Percentiles rank a stretch among this genome's conserved stretches.
These are phyloP conservation scores for Cyphellophora europaea DNA, from an alignment of 2,329 filamentous ascomycete genomes.

Conservation along the genomic window DNA sequence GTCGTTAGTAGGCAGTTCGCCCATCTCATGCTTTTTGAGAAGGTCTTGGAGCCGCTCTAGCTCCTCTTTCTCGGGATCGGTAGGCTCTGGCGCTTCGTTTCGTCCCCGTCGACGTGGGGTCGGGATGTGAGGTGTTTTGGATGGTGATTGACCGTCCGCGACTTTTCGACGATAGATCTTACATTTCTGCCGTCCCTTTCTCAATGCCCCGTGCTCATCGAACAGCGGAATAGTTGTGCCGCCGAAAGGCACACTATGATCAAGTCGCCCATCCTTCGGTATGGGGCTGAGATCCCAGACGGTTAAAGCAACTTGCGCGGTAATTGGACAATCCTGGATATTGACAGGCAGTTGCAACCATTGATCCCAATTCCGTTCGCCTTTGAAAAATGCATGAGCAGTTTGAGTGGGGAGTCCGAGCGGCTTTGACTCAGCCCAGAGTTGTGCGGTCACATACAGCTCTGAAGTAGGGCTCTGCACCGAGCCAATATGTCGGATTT, in stretches of 20 bases:
- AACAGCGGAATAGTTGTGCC: conserved; percentile 91
- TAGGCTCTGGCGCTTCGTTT: conserved; percentile 34
- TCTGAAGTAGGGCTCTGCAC: conserved; percentile 72
- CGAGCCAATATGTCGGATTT: conserved; percentile 79
- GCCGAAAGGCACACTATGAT: conserved; percentile 82
- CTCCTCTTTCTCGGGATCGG: conserved; percentile 68
- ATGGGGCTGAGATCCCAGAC: conserved; percentile 88
- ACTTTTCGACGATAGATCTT: conserved; percentile 69
- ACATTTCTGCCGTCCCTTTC: conserved; percentile 90
- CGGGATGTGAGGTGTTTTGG: conserved; percentile 65
- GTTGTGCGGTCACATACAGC: conserved; percentile 82
- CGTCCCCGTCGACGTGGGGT: conserved; percentile 45
- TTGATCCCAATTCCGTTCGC: conserved; percentile 72
- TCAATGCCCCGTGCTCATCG: conserved; percentile 79
- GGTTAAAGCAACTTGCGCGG: conserved; percentile 81
- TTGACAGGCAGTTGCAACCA: conserved; percentile 84
- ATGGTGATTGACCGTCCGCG: conserved; percentile 75
- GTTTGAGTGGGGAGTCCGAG: conserved; percentile 88
- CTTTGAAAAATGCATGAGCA: conserved; percentile 81
- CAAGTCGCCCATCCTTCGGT: conserved; percentile 58
- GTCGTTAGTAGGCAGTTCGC: conserved; percentile 82
- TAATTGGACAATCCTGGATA: conserved; percentile 71
- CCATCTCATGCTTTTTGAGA: conserved; percentile 98
- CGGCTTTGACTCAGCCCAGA: conserved; percentile 94
- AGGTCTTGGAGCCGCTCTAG: conserved; percentile 79